These are phyloP conservation scores for Odontarrhena argentea DNA, from an alignment of 345 rosid species.

Conservation along the genomic window DNA sequence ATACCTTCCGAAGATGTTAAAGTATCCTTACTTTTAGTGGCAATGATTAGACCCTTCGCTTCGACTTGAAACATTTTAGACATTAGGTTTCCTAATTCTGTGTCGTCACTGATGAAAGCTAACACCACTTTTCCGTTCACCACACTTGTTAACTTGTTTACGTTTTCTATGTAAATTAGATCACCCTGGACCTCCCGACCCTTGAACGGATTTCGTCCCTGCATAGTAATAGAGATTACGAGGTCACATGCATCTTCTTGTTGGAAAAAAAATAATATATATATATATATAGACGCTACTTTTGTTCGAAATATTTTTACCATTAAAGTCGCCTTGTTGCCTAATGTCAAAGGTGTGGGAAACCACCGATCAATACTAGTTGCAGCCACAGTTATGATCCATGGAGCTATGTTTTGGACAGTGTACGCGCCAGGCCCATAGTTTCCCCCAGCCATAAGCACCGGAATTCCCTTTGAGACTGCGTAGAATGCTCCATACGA, in stretches of 20 bases:
- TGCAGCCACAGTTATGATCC: slow-evolving; percentile 60
- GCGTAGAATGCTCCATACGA: slow-evolving; percentile 57
- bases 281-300: background rate
- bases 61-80: slow-evolving; percentile 19
- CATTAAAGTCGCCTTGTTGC: slow-evolving; percentile 40
- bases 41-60: slow-evolving; percentile 31
- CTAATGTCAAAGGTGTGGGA: slow-evolving; percentile 46
- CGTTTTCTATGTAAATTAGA: background rate
- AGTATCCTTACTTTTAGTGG: background rate
- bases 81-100: background rate
- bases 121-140: slow-evolving; percentile 52
- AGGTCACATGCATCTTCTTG: slow-evolving; percentile 8
- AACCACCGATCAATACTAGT: slow-evolving; percentile 52
- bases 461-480: slow-evolving; percentile 49
- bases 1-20: background rate
- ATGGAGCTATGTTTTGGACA: slow-evolving; percentile 52
- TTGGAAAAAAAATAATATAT: background rate
- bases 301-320: background rate
- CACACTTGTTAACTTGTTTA: background rate
- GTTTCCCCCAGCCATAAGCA: slow-evolving; percentile 49
- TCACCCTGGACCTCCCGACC: background rate
- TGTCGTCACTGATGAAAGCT: slow-evolving; percentile 44
- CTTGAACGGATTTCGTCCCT: slow-evolving; percentile 50
- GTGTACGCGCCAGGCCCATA: slow-evolving; percentile 44
- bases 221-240: background rate